Evolutionary conservation across 164 flowering plant species (phyloP).

Genomic region (Malania oleifera): DNA sequence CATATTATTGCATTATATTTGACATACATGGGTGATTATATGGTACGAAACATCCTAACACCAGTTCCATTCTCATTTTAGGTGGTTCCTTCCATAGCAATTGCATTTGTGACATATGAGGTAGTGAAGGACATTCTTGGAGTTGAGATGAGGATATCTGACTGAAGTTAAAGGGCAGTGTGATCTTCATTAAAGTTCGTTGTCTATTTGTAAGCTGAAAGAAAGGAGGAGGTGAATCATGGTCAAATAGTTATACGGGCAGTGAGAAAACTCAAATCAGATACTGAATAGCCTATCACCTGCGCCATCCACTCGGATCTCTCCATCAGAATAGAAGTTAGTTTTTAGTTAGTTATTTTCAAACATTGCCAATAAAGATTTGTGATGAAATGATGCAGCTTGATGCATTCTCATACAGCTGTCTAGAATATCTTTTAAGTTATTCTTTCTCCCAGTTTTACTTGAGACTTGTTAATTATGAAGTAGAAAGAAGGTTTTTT

Average conservation of each 20-base stretch:
- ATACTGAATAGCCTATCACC: no score
- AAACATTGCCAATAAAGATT: conserved; percentile 8
- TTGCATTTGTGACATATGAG: conserved; percentile 94
- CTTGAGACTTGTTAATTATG: no score
- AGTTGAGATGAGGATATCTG: conserved; percentile 91
- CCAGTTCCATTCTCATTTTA: conserved; percentile 16
- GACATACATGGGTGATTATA: neutral
- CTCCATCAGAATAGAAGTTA: neutral
- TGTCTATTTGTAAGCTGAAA: conserved; percentile 20
- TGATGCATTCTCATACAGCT: no score
- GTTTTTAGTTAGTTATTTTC: conserved; percentile 1
- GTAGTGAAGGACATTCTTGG: conserved; percentile 75
- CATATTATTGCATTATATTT: neutral
- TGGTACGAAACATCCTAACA: neutral
- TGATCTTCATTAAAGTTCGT: neutral
- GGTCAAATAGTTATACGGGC: no score
- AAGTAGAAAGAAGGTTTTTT: no score
- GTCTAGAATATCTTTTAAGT: neutral
- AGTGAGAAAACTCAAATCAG: no score
- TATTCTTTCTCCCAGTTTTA: neutral
- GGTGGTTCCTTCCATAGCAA: conserved; percentile 99
- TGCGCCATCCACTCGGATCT: no score
- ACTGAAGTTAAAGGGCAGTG: conserved; percentile 31
- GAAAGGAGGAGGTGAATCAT: conserved; percentile 8
- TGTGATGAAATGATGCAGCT: conserved; percentile 5